Base-by-base conservation (phyloP, 2,329 filamentous ascomycete species). In the Daldinia eschscholtzii region DNA sequence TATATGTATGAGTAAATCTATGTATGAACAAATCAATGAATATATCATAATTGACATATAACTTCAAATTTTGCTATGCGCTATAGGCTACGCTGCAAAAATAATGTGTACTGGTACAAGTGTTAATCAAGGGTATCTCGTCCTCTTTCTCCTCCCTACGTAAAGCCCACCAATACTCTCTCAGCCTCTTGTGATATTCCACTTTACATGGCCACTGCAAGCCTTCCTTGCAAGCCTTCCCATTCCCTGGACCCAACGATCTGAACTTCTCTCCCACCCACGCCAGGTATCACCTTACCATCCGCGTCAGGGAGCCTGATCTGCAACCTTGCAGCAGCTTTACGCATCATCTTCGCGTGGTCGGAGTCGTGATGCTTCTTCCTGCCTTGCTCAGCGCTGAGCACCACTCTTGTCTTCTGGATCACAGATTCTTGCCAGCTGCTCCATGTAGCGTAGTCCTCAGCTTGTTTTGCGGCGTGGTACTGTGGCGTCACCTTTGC, bases 381-480 rank as follows among this genome's bases (percentile, higher is more conserved):
- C 60, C 72, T 23, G 35, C 71, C 68, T 41, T 71, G 62, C 61
- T 70, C 68, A 46, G 63, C 50, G 3, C 67, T 67, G 23, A 74
- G 62, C 59, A 87, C 76, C 6, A 82, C 79, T 59, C 78, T 77
- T 2, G 83, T 84, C 81, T 89, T 90, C 75, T 83, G 82, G 10
- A 87, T 75, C 37, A 90, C 85, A 6, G 83, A 82, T 26, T 83
- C 81, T 73, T 86, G 83, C 89, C 89, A 91, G 66, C 81, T 80
- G 73, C 82, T 84, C 89, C 88, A 91, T 1, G 84, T 81, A 26
- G 86, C 89, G 74, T 87, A 91, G 70, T 92, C 87, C 79, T 93
- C 91, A 64, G 83, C 85, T 77, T 90, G 87, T 77, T 83, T 86
- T 18, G 89, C 89, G 9, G 89, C 88, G 67, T 90, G 88, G 80